Percentiles rank a stretch among this genome's conserved stretches.
phyloP scores from a whole-genome alignment of 306 rosid genomes.

The Cucurbita argyrosperma region DNA sequence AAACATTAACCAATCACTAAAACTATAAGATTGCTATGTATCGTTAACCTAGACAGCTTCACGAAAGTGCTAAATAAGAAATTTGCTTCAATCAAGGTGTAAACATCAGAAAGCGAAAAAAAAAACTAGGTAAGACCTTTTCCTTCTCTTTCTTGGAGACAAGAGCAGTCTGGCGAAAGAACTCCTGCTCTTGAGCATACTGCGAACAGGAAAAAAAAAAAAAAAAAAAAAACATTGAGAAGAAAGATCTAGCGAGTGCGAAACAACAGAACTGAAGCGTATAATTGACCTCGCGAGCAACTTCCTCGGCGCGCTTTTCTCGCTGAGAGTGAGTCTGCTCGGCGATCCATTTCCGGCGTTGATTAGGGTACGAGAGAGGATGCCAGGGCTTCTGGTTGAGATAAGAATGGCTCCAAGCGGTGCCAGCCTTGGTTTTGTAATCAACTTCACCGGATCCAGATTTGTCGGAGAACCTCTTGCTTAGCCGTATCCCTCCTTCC shows the following conservation, averaged over 20 bases:
- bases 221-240: neutral
- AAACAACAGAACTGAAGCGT: neutral
- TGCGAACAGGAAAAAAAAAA: slow-evolving; percentile 8
- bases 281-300: slow-evolving; percentile 61
- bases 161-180: slow-evolving; percentile 65
- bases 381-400: slow-evolving; percentile 99
- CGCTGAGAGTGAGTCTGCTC: slow-evolving; percentile 68
- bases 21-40: neutral
- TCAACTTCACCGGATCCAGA: slow-evolving; percentile 51
- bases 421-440: slow-evolving; percentile 70
- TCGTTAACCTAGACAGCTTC: neutral
- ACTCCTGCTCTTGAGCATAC: slow-evolving; percentile 94
- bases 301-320: slow-evolving; percentile 57
- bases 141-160: slow-evolving; percentile 82
- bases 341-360: slow-evolving; percentile 96
- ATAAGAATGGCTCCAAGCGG: slow-evolving; percentile 91
- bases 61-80: neutral
- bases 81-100: neutral
- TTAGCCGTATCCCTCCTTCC: slow-evolving; percentile 62
- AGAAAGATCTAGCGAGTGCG: neutral
- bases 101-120: neutral
- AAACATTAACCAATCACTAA: neutral
- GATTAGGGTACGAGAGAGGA: slow-evolving; percentile 94
- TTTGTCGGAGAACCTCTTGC: slow-evolving; percentile 58
- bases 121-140: slow-evolving; percentile 28